These are phyloP conservation scores for Phytophthora hybrid DNA, from an alignment of 352 stramenopile genomes.

Conservation along the genomic window DNA sequence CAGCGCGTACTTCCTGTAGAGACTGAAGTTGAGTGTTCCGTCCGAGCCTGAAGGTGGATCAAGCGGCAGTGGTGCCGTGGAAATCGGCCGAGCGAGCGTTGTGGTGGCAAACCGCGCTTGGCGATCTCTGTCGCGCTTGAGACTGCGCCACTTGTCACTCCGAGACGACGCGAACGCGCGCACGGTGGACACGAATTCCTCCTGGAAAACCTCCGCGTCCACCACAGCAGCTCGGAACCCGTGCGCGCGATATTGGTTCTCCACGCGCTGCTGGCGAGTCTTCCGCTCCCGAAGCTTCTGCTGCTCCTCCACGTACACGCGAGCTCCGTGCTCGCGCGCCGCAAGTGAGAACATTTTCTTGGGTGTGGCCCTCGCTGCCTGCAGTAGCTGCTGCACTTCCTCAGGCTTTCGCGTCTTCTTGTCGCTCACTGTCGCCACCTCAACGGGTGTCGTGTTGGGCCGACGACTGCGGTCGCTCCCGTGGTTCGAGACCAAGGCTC, in stretches of 20 bases:
- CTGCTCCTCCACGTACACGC: slow-evolving; percentile 46
- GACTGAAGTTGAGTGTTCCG: slow-evolving; percentile 37
- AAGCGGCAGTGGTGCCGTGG: slow-evolving; percentile 28
- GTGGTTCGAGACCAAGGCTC: slow-evolving; percentile 18
- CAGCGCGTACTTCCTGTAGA: slow-evolving; percentile 54
- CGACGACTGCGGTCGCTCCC: slow-evolving; percentile 1
- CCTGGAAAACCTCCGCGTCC: slow-evolving; percentile 59
- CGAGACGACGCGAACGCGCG: slow-evolving; percentile 53
- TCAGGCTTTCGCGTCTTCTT: slow-evolving; percentile 24
- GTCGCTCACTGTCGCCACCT: background rate
- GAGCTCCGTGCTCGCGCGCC: slow-evolving; percentile 60
- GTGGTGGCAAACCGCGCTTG: slow-evolving; percentile 50
- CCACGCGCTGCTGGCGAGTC: slow-evolving; percentile 41
- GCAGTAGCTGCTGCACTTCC: slow-evolving; percentile 25
- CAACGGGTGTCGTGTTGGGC: slow-evolving; percentile 26
- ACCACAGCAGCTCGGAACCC: slow-evolving; percentile 46
- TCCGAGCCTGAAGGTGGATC: background rate
- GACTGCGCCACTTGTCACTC: slow-evolving; percentile 56
- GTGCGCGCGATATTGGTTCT: slow-evolving; percentile 63
- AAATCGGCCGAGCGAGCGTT: slow-evolving; percentile 48
- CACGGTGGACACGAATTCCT: slow-evolving; percentile 70
- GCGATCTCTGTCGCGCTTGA: slow-evolving; percentile 57
- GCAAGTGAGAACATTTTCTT: slow-evolving; percentile 66
- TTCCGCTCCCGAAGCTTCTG: slow-evolving; percentile 45
- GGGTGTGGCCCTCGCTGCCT: slow-evolving; percentile 31